Base-by-base conservation (phyloP, 805 yeast genomes). In the Cyberlindnera galapagoensis region DNA sequence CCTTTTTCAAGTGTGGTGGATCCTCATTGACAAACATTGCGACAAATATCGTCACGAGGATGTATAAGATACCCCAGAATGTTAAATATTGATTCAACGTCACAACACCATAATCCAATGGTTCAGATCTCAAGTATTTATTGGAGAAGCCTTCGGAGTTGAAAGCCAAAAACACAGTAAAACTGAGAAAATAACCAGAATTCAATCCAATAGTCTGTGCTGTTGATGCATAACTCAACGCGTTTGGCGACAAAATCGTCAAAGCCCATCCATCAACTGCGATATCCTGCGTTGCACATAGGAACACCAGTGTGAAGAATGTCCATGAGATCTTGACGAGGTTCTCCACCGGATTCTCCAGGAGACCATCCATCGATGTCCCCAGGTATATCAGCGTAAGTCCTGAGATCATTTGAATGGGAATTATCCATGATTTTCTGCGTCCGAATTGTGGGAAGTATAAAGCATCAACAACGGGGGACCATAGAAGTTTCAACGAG, bases 251-350 rank as follows among this genome's bases (percentile, higher is more conserved):
- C 32, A 92, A 64, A 24, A 90, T 76, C 2, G 96, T 92, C 50
- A 92, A 62, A 0, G 97, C 97, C 98, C 98, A 92, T 9, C 98
- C 97, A 60, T 92, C 98, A 15, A 92, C 98, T 1, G 98, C 97
- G 35, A 92, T 92, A 54, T 92, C 98, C 57, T 92, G 98, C 0
- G 98, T 90, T 1, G 97, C 97, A 61, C 97, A 88, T 38, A 88
- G 66, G 36, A 90, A 73, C 20, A 92, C 92, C 38, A 92, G 62
- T 15, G 75, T 43, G 47, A 88, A 83, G 58, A 92, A 92, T 35
- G 75, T 67, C 30, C 64, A 45, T 0, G 97, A 85, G 39, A 92
- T 71, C 3, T 59, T 52, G 10, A 60, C 49, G 37, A 86, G 60
- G 43, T 77, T 64, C 18, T 56, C 45, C 20, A 62, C 55, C 0